Conservation (phyloP, 176 grass and related monocot species). For the Hyparrhenia diplandra region DNA sequence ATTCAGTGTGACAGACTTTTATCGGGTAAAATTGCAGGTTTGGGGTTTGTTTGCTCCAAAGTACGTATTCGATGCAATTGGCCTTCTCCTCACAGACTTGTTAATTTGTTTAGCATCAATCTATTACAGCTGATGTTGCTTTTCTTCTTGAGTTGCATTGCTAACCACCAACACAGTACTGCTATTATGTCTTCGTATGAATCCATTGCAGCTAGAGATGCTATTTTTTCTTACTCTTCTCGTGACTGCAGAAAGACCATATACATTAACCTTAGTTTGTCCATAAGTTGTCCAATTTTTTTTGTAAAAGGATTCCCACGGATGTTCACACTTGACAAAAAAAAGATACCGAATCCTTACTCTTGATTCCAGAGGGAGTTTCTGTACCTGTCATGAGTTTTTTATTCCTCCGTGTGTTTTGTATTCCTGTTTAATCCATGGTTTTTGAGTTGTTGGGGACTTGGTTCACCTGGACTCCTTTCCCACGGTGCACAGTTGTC, state of each 20-base stretch:
- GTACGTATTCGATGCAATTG: slow-evolving; percentile 84
- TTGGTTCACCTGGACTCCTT: not conserved
- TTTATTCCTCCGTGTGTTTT: not conserved
- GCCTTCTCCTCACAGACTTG: slow-evolving; percentile 75
- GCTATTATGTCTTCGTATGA: not conserved
- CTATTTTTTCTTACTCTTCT: not conserved
- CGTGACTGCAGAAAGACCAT: not conserved
- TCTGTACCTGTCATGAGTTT: not conserved
- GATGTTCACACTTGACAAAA: not conserved
- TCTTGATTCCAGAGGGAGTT: not conserved
- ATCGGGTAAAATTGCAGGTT: slow-evolving; percentile 54
- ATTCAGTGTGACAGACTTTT: not conserved
- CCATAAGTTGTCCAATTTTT: too few relatives aligned
- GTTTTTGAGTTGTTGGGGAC: not conserved
- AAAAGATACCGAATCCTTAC: not conserved
- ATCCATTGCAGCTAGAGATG: not conserved
- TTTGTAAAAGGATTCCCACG: too few relatives aligned
- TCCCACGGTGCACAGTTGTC: not conserved
- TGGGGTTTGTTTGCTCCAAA: slow-evolving; percentile 99
- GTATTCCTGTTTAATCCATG: not conserved
- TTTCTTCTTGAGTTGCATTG: not conserved
- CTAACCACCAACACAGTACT: not conserved
- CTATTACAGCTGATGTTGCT: slow-evolving; percentile 44
- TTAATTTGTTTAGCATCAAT: slow-evolving; percentile 61
- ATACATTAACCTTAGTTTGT: not conserved